Conservation (phyloP, 1,284 basidiomycete species). For the Rhodotorula sp. region DNA sequence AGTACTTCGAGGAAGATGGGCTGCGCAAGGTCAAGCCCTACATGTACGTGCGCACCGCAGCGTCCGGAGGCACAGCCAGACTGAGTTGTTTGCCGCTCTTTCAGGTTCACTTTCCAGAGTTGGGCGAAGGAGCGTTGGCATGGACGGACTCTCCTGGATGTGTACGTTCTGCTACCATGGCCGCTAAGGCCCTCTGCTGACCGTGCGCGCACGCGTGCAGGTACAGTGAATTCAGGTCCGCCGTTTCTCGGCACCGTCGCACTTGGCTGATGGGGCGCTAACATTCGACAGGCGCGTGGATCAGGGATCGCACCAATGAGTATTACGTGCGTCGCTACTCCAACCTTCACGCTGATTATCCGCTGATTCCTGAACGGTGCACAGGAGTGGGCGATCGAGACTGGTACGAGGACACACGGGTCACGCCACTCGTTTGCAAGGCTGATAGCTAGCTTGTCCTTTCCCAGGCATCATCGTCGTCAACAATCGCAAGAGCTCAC, state of each 20-base stretch:
- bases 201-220: slow-evolving; percentile 15
- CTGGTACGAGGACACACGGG: slow-evolving; percentile 8
- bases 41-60: slow-evolving; percentile 28
- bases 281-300: slow-evolving; percentile 27
- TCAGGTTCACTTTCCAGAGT: slow-evolving; percentile 66
- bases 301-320: slow-evolving; percentile 51
- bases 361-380: background rate
- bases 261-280: slow-evolving; percentile 13
- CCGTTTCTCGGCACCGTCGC: slow-evolving; percentile 16
- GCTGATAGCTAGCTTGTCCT: background rate
- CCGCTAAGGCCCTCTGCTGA: slow-evolving; percentile 59
- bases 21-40: slow-evolving; percentile 55
- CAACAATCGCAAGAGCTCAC: slow-evolving; percentile 78
- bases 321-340: slow-evolving; percentile 47
- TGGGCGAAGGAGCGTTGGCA: slow-evolving; percentile 91
- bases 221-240: slow-evolving; percentile 46
- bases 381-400: slow-evolving; percentile 41
- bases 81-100: slow-evolving; percentile 25
- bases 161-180: slow-evolving; percentile 63
- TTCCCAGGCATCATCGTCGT: slow-evolving; percentile 88
- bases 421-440: no score
- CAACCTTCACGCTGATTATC: no score
- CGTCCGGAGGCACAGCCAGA: fast-evolving
- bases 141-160: slow-evolving; percentile 67
- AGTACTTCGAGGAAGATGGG: slow-evolving; percentile 43